Evolutionary conservation across 2,329 filamentous ascomycete species (phyloP), one percentile per base, ranked within the genome.

Genomic region (Talaromyces sp.): DNA sequence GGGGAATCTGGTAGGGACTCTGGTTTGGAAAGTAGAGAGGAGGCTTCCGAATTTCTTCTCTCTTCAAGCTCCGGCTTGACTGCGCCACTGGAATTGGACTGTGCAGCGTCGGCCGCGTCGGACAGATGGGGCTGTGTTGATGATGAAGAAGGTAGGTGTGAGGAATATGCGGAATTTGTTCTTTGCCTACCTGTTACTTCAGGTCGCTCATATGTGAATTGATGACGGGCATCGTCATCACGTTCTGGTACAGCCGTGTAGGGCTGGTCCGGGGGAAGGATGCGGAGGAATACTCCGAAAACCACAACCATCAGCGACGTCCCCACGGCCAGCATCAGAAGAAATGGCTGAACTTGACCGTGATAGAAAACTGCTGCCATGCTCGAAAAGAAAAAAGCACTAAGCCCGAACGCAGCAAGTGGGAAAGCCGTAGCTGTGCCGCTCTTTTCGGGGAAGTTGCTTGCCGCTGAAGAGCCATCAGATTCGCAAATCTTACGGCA

Each of bases 391-490:
- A 98, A 96, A 78, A 99, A 95, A 61, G 95, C 95, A 73, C 93
- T 97, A 63, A 99, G 79, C 2, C 95, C 95, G 72, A 98, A 98
- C 2, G 91, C 93, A 62, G 95, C 91, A 62, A 98, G 78, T 5
- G 95, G 93, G 69, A 98, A 95, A 1, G 93, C 93, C 5, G 95
- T 98, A 5, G 95, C 95, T 3, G 93, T 96, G 61, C 95, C 95
- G 66, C 95, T 86, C 73, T 96, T 89, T 63, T 88, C 85, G 12
- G 93, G 93, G 86, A 93, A 97, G 77, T 97, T 97, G 67, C 95
- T 83, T 9, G 93, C 93, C 57, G 90, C 93, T 73, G 81, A 74
- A 33, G 25, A 54, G 28, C 8, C 11, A 21, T 63, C 55, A 64
- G 60, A 55, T 52, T 50, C n/a, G 12, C n/a, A 23, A 28, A 28